Conservation (phyloP, 2,329 filamentous ascomycete genomes). For the Neurospora sp. region DNA sequence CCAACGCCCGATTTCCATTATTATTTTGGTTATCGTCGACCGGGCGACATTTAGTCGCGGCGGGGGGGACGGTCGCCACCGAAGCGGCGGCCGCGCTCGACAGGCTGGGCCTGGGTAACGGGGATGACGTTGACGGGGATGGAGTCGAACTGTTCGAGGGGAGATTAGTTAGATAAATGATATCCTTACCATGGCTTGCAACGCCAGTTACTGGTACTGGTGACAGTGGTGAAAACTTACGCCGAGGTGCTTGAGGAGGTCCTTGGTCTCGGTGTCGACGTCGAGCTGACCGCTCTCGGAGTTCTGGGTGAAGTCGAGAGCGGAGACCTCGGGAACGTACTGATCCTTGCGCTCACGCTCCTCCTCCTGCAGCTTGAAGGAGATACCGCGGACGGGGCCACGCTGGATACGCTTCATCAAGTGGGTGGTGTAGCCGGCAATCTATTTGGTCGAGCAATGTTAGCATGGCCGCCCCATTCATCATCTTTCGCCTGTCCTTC, state of each 20-base stretch:
- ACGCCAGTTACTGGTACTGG: not conserved
- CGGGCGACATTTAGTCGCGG: constrained; percentile 31
- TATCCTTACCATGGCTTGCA: not conserved
- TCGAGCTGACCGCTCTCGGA: constrained; percentile 88
- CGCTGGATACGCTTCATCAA: constrained; percentile 99
- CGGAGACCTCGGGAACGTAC: constrained; percentile 98
- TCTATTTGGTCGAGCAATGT: constrained; percentile 38
- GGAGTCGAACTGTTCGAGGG: constrained; percentile 68
- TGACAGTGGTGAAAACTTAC: constrained; percentile 50
- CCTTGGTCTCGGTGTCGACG: constrained; percentile 96
- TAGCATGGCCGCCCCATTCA: constrained; percentile 5
- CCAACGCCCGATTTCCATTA: constrained; percentile 24
- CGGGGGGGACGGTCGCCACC: constrained; percentile 34
- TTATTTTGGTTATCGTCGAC: constrained; percentile 12
- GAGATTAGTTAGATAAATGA: constrained; percentile 3
- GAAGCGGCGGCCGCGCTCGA: constrained; percentile 58
- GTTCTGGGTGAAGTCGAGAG: constrained; percentile 95
- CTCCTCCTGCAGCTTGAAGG: constrained; percentile 99
- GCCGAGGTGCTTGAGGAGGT: constrained; percentile 95
- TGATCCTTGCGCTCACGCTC: constrained; percentile 99
- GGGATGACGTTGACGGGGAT: constrained; percentile 94
- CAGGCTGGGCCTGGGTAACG: constrained; percentile 78
- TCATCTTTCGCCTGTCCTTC: not conserved
- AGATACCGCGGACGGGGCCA: constrained; percentile 98
- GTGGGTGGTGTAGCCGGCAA: constrained; percentile 97